These are phyloP conservation scores for Fusarium multiceps DNA, from an alignment of 2,329 filamentous ascomycete genomes.

Conservation along the genomic window DNA sequence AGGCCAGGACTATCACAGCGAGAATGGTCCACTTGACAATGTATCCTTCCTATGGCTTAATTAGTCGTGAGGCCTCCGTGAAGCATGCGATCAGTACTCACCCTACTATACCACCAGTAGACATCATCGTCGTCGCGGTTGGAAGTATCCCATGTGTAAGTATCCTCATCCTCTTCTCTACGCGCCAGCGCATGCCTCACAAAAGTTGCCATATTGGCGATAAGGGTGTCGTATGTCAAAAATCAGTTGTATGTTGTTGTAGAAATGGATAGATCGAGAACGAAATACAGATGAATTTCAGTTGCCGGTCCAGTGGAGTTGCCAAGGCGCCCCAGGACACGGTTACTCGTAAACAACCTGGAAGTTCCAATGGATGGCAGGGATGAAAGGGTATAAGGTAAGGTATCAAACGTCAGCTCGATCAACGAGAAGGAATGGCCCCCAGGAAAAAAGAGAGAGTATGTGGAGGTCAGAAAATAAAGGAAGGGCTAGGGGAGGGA, in stretches of 20 bases:
- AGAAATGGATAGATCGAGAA: constrained; percentile 6
- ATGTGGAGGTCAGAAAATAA: not conserved
- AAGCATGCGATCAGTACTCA: constrained; percentile 25
- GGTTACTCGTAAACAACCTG: constrained; percentile 19
- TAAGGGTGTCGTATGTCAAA: not conserved
- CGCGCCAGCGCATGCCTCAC: constrained; percentile 33
- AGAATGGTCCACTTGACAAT: constrained; percentile 80
- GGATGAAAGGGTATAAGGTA: constrained; percentile 1
- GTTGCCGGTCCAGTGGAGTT: constrained; percentile 11
- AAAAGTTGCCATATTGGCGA: constrained; percentile 35
- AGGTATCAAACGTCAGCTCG: constrained; percentile 23
- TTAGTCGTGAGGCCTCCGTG: not conserved
- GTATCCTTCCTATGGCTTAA: constrained; percentile 63
- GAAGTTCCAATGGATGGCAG: constrained; percentile 13
- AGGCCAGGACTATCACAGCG: constrained; percentile 66
- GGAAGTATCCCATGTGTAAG: constrained; percentile 1
- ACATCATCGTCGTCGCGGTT: constrained; percentile 36
- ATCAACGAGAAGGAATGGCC: constrained; percentile 14
- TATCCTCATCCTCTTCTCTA: constrained; percentile 30
- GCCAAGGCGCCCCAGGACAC: constrained; percentile 20
- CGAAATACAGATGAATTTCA: constrained; percentile 19
- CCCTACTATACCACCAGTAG: constrained; percentile 48
- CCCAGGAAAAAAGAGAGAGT: constrained; percentile 2
- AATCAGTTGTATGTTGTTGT: constrained; percentile 22
- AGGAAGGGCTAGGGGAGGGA: not conserved